phyloP scores from a whole-genome alignment of 768 basidiomycete species.

The Aureoboletus auriporus region DNA sequence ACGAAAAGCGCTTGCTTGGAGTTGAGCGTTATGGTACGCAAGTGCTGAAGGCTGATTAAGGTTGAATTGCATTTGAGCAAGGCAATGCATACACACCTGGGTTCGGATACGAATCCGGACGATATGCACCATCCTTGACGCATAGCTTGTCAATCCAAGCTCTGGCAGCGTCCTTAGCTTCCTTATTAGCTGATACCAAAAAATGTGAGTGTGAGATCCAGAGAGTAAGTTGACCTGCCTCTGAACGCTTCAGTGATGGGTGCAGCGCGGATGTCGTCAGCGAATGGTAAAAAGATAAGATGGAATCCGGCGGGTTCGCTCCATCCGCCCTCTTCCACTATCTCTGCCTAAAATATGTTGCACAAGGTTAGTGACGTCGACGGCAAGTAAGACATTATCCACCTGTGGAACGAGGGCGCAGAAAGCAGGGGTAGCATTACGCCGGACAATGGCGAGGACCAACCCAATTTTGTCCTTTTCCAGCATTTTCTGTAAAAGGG shows the following conservation, averaged over 20 bases:
- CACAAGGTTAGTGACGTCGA: background rate
- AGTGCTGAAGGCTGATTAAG: constrained; percentile 37
- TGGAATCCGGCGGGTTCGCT: constrained; percentile 90
- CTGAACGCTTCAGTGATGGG: constrained; percentile 61
- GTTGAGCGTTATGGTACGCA: constrained; percentile 83
- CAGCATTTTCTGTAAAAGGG: constrained; percentile 78
- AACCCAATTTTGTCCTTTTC: constrained; percentile 80
- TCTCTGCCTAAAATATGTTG: constrained; percentile 54
- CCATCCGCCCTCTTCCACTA: constrained; percentile 64
- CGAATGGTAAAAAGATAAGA: constrained; percentile 88
- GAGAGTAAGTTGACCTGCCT: constrained; percentile 40
- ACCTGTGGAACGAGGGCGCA: constrained; percentile 89
- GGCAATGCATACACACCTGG: constrained; percentile 58
- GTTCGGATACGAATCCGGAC: constrained; percentile 88
- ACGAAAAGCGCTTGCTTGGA: constrained; percentile 90
- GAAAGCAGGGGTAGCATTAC: constrained; percentile 73
- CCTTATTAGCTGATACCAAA: constrained; percentile 54
- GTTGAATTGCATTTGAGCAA: too few species aligned
- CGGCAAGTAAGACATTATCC: background rate
- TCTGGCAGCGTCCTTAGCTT: constrained; percentile 61
- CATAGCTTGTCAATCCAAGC: constrained; percentile 77
- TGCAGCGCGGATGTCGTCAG: constrained; percentile 86
- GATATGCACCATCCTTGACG: constrained; percentile 75
- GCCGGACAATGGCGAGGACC: constrained; percentile 63
- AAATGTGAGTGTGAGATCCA: background rate